phyloP scores from a whole-genome alignment of 108 stramenopile genomes.

The Cyclotella choctawhatcheeana region DNA sequence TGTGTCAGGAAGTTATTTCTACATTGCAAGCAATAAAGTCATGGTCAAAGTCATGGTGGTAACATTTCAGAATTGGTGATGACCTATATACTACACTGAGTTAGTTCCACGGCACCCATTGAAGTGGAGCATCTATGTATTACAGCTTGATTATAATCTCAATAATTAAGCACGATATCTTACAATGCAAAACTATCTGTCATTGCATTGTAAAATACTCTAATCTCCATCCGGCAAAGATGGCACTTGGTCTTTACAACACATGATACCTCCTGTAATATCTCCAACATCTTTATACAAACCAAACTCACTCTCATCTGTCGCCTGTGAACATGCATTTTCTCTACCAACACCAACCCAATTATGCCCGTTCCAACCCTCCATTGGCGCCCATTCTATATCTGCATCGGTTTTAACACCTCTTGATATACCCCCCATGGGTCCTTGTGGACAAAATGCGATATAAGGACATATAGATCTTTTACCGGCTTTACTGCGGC shows the following conservation, averaged over 20 bases:
- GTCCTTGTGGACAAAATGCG: slow-evolving; percentile 14
- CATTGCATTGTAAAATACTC: too few relatives aligned
- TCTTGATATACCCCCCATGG: neutral
- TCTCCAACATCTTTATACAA: neutral
- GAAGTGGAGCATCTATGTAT: too few relatives aligned
- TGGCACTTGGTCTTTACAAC: slow-evolving; percentile 20
- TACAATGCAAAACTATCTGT: too few relatives aligned
- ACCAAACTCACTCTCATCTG: slow-evolving; percentile 9
- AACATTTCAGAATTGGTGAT: too few relatives aligned
- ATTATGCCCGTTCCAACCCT: slow-evolving; percentile 1
- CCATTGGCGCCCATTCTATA: neutral
- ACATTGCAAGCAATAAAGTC: too few relatives aligned
- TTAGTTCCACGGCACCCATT: too few relatives aligned
- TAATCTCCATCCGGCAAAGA: too few relatives aligned
- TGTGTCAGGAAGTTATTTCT: too few relatives aligned
- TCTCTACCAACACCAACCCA: slow-evolving; percentile 9
- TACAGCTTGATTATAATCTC: too few relatives aligned
- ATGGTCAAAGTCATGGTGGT: too few relatives aligned
- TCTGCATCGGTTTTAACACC: neutral
- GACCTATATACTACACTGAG: too few relatives aligned
- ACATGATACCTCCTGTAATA: slow-evolving; percentile 4
- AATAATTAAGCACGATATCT: too few relatives aligned
- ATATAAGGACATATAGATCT: slow-evolving; percentile 14
- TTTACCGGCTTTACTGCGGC: slow-evolving; percentile 4
- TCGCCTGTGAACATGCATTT: slow-evolving; percentile 3